Evolutionary conservation across 2,329 filamentous ascomycete genomes (phyloP).

Genomic region (Apiospora aurea): DNA sequence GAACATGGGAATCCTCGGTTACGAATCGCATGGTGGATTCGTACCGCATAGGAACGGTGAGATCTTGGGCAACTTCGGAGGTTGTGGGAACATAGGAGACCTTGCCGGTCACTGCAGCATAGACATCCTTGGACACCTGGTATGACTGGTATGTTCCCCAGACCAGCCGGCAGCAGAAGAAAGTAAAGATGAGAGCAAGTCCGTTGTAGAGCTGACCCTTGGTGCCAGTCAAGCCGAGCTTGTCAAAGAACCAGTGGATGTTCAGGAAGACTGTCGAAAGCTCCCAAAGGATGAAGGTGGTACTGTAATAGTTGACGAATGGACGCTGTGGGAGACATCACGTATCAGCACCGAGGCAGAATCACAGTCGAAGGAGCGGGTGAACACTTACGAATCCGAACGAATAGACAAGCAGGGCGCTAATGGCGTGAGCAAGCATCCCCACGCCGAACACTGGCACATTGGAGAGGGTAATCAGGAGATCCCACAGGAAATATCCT

Average conservation of each 20-base stretch:
- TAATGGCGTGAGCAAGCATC: conserved; percentile 78
- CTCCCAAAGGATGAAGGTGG: conserved; percentile 86
- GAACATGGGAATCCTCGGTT: conserved; percentile 59
- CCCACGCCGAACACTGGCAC: conserved; percentile 77
- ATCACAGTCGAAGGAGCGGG: conserved; percentile 25
- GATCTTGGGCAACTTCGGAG: conserved; percentile 41
- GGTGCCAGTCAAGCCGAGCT: conserved; percentile 80
- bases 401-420: conserved; percentile 75
- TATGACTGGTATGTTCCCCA: conserved; percentile 79
- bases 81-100: conserved; percentile 43
- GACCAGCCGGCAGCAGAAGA: conserved; percentile 78
- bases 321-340: conserved; percentile 65
- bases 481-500: conserved; percentile 87
- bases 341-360: not conserved
- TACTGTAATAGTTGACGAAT: conserved; percentile 84
- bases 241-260: conserved; percentile 92
- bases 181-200: conserved; percentile 72
- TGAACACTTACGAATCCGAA: conserved; percentile 76
- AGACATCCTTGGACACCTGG: conserved; percentile 75
- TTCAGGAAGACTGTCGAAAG: conserved; percentile 86
- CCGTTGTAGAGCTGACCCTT: conserved; percentile 80
- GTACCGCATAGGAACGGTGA: conserved; percentile 45
- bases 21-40: conserved; percentile 59
- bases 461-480: conserved; percentile 72
- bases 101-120: conserved; percentile 58